Evolutionary conservation across 1,284 basidiomycete species (phyloP).

Genomic region (Pseudozyma hubeiensis): DNA sequence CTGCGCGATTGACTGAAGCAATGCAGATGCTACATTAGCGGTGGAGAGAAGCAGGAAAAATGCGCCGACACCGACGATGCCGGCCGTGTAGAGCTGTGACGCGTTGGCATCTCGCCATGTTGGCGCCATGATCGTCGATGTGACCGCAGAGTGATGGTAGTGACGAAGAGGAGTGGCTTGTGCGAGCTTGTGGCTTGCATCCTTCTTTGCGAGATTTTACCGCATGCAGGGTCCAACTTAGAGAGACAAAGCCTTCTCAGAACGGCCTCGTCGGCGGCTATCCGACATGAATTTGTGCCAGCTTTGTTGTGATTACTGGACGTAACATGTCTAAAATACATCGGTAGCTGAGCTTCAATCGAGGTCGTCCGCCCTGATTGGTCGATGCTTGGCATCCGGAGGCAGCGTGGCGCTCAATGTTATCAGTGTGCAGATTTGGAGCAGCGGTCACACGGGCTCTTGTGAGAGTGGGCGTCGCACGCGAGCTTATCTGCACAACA

Average conservation of each 20-base stretch:
- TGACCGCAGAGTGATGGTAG: not conserved
- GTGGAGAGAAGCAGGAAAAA: slow-evolving; percentile 28
- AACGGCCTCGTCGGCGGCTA: not conserved
- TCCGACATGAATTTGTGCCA: not conserved
- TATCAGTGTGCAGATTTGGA: not conserved
- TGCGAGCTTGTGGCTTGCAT: not conserved
- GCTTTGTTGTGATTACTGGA: too few species aligned
- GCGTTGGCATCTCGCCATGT: slow-evolving; percentile 30
- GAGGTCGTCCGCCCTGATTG: not conserved
- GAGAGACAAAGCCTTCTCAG: not conserved
- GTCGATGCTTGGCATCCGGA: not conserved
- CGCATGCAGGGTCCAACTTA: slow-evolving; percentile 18
- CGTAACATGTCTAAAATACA: too few species aligned
- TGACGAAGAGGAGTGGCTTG: not conserved
- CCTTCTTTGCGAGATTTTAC: not conserved
- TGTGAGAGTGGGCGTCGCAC: not conserved
- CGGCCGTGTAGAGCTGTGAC: slow-evolving; percentile 34
- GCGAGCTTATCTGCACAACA: not conserved
- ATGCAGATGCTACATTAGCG: slow-evolving; percentile 17
- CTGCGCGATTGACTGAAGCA: not conserved
- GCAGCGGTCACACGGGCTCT: too few species aligned
- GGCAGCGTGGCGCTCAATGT: too few species aligned
- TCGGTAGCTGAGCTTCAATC: not conserved
- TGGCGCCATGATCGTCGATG: slow-evolving; percentile 11
- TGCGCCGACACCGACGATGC: slow-evolving; percentile 23